Base-by-base conservation (phyloP, 306 rosid species). In the Cotoneaster glaucophyllus region DNA sequence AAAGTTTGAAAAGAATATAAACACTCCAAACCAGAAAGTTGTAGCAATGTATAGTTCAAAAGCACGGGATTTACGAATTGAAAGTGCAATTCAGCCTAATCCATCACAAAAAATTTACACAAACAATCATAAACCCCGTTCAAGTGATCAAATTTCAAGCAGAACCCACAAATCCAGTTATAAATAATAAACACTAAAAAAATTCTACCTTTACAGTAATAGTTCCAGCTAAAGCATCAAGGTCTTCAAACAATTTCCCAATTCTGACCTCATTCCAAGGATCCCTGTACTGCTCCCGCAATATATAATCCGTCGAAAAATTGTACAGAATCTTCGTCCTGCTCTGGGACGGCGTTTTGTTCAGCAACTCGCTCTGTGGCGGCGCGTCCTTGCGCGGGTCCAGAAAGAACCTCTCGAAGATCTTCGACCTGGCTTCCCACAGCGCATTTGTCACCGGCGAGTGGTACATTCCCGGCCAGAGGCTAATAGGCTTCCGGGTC, bases 391-490 rank as follows among this genome's bases (percentile, higher is more conserved):
- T 82, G 0, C 96, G 97, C 29, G 96, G 93, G 80, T 95, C 93
- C 18, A 90, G 84, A 62, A 70, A 39, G 11, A 92, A 86, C 77
- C 86, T 82, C 84, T 90, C 98, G 41, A 92, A 90, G 44, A 88
- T 90, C 17, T 81, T 80, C 2, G 79, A 67, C 84, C 98, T 81
- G 0, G 97, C 97, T 61, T 92, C 96, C 99, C 99, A 95, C 9
- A 95, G 81, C 3, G 99, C 99, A 8, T 91, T 79, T 1, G 99
- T 92, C 52, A 95, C 99, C 25, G 99, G 97, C 11, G 99, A 95
- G 70, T 90, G 98, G 89, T 88, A 91, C 93, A 92, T 92, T 67
- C 97, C 99, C 1, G 97, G 97, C 98, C 98, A 95, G 56, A 92
- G 22, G 26, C 77, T 82, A 32, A 90, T 90, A 31, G 97, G 97